Conservation (phyloP, 208 protist genomes). For the Angomonas deanei region DNA sequence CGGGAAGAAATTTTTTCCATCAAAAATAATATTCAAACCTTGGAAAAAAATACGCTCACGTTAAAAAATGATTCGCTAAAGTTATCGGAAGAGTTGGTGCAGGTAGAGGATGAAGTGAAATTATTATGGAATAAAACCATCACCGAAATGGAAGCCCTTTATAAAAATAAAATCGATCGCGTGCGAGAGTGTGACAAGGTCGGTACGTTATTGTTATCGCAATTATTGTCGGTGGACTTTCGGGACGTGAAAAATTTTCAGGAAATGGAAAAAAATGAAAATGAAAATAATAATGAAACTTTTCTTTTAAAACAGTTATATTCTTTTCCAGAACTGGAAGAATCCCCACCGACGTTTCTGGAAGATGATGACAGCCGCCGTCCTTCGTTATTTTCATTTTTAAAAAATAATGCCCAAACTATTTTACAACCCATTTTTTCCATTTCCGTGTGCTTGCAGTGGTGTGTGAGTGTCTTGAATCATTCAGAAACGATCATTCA, state of each 20-base stretch:
- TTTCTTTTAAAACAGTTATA: neutral
- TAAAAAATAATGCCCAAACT: neutral
- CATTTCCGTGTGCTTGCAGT: neutral
- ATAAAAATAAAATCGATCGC: neutral
- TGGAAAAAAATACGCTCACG: neutral
- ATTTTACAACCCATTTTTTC: neutral
- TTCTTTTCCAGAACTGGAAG: too few relatives aligned
- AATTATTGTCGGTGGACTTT: neutral
- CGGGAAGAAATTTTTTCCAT: neutral
- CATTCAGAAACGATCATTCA: neutral
- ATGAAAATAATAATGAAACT: slow-evolving; percentile 5
- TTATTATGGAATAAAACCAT: neutral
- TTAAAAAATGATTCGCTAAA: neutral
- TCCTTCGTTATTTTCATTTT: too few relatives aligned
- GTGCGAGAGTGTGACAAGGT: neutral
- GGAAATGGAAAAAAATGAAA: neutral
- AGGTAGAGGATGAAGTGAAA: neutral
- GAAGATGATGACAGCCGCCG: too few relatives aligned
- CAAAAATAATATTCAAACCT: neutral
- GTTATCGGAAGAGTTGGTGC: neutral
- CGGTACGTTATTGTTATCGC: neutral
- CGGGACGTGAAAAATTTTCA: neutral
- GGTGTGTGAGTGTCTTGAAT: too few relatives aligned
- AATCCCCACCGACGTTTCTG: too few relatives aligned
- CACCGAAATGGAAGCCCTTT: neutral